Conservation (phyloP, 106 monocot species). For the Apostasia shenzhenica region DNA sequence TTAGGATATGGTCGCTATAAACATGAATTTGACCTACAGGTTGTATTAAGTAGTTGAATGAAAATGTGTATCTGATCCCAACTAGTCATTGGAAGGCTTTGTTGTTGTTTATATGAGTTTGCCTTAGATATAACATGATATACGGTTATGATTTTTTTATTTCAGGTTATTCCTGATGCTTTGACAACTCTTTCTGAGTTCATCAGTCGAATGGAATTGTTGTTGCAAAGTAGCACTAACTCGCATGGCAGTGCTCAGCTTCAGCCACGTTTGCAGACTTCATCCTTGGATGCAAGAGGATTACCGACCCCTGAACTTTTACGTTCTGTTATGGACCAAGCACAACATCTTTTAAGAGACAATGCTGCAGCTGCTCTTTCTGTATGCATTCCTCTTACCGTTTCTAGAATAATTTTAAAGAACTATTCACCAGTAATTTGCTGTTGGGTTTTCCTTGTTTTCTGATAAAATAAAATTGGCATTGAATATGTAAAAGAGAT, state of each 20-base stretch:
- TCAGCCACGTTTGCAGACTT: slow-evolving; percentile 12
- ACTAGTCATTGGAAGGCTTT: neutral
- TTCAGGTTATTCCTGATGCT: slow-evolving; percentile 78
- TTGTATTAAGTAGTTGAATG: too few relatives aligned
- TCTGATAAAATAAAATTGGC: too few relatives aligned
- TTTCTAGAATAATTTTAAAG: neutral
- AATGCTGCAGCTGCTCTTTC: slow-evolving; percentile 48
- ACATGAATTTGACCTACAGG: too few relatives aligned
- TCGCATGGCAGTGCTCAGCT: slow-evolving; percentile 20
- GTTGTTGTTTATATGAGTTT: neutral
- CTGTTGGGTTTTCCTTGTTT: too few relatives aligned
- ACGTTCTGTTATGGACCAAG: slow-evolving; percentile 41
- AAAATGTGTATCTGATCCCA: too few relatives aligned
- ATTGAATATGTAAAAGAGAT: too few relatives aligned
- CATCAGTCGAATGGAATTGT: slow-evolving; percentile 62
- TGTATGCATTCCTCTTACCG: slow-evolving; percentile 22
- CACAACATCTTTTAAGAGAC: slow-evolving; percentile 54
- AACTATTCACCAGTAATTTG: neutral
- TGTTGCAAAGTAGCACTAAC: slow-evolving; percentile 39
- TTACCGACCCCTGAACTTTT: slow-evolving; percentile 60
- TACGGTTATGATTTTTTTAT: neutral
- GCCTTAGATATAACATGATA: neutral
- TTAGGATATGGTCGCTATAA: too few relatives aligned
- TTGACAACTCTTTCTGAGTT: slow-evolving; percentile 68
- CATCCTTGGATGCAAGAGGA: slow-evolving; percentile 23